Conservation (phyloP, 2,329 filamentous ascomycete genomes). For the Aspergillus sp. region DNA sequence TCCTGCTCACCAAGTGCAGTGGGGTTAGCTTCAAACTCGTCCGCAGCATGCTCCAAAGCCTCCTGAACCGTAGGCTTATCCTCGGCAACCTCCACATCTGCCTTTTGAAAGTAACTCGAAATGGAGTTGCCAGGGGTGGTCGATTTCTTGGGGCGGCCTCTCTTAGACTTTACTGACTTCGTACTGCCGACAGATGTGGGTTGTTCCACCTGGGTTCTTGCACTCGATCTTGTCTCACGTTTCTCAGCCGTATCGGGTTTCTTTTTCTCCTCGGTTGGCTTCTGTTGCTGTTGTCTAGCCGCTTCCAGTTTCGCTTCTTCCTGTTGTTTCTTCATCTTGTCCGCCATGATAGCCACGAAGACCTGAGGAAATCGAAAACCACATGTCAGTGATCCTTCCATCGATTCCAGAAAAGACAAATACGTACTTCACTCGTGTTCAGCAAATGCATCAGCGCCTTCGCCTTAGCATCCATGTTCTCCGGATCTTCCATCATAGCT, state of each 20-base stretch:
- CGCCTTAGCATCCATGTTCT: constrained; percentile 40
- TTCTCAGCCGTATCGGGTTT: constrained; percentile 19
- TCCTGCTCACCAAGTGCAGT: constrained; percentile 62
- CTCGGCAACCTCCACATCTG: constrained; percentile 50
- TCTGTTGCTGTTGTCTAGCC: constrained; percentile 23
- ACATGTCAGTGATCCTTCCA: neutral
- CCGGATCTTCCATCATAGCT: constrained; percentile 22
- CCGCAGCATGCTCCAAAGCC: constrained; percentile 54
- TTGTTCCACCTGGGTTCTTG: constrained; percentile 15
- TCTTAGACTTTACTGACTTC: constrained; percentile 17
- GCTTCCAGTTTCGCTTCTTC: constrained; percentile 37
- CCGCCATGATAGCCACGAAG: constrained; percentile 46
- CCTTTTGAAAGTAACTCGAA: constrained; percentile 57
- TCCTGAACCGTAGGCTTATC: constrained; percentile 52
- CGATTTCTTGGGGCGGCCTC: constrained; percentile 23
- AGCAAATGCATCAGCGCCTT: constrained; percentile 42
- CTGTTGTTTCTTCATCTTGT: constrained; percentile 46
- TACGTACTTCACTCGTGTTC: constrained; percentile 40
- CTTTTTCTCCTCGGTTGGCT: constrained; percentile 19
- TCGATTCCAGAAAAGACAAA: neutral
- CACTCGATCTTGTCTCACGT: constrained; percentile 29
- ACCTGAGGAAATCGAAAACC: constrained; percentile 26
- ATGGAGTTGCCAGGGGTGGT: constrained; percentile 36
- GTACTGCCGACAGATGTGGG: constrained; percentile 10
- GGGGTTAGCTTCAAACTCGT: constrained; percentile 54